phyloP scores from a whole-genome alignment of 306 rosid genomes.

The Boehmeria nivea region DNA sequence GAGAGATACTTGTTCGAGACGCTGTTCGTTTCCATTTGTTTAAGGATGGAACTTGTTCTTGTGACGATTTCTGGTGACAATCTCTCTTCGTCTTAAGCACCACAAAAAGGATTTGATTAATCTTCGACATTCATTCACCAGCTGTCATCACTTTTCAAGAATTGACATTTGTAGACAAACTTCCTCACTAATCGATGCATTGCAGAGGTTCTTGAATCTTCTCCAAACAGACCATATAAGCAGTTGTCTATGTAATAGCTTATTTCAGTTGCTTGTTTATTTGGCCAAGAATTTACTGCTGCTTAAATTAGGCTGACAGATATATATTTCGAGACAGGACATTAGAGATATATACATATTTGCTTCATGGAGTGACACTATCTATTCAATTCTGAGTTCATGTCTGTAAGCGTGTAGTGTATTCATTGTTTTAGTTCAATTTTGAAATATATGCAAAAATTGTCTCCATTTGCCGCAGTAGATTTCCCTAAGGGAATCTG shows the following conservation, averaged over 20 bases:
- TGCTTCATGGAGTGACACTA: background rate
- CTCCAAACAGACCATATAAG: too few species aligned
- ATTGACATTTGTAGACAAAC: background rate
- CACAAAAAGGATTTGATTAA: background rate
- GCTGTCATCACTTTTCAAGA: background rate
- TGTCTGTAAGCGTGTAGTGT: too few species aligned
- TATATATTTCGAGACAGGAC: too few species aligned
- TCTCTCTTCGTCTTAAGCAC: background rate
- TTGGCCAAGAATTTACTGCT: too few species aligned
- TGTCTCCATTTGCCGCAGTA: too few species aligned
- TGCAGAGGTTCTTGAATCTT: background rate
- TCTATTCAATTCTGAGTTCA: too few species aligned
- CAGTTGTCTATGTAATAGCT: too few species aligned
- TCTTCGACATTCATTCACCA: slow-evolving; percentile 1
- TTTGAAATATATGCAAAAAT: too few species aligned
- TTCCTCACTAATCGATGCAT: background rate
- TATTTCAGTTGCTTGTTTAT: too few species aligned
- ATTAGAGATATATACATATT: background rate
- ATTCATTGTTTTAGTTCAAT: too few species aligned
- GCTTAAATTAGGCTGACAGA: too few species aligned
- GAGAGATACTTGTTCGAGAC: slow-evolving; percentile 92
- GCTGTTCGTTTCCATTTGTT: slow-evolving; percentile 78
- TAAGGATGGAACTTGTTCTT: slow-evolving; percentile 79
- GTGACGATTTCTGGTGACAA: slow-evolving; percentile 86
- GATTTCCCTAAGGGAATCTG: too few species aligned